Evolutionary conservation across 2,329 filamentous ascomycete genomes (phyloP).

Genomic region (Colletotrichum truncatum): DNA sequence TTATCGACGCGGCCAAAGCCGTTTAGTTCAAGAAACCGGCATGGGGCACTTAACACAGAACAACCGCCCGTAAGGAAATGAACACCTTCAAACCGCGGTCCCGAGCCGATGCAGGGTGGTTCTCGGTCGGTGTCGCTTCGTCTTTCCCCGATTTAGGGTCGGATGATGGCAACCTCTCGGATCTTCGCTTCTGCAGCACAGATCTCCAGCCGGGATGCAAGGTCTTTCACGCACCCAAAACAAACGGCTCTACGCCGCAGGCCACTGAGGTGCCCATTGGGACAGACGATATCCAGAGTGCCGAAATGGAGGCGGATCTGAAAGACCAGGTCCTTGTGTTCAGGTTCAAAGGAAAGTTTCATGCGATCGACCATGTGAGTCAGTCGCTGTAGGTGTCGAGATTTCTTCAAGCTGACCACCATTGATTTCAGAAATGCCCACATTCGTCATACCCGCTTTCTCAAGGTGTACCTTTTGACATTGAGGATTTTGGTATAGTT

Average conservation of each 20-base stretch:
- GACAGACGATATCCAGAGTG: slow-evolving; percentile 39
- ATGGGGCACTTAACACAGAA: no score
- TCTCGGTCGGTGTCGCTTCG: slow-evolving; percentile 62
- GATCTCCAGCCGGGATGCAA: slow-evolving; percentile 65
- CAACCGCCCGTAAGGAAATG: no score
- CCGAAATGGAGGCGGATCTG: slow-evolving; percentile 46
- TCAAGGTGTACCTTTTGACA: slow-evolving; percentile 70
- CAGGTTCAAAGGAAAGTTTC: slow-evolving; percentile 68
- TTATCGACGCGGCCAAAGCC: neutral
- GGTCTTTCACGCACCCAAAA: slow-evolving; percentile 60
- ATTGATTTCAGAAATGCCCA: slow-evolving; percentile 64
- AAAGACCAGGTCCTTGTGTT: slow-evolving; percentile 73
- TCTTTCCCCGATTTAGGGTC: slow-evolving; percentile 62
- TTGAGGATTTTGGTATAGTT: slow-evolving; percentile 75
- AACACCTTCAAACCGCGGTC: slow-evolving; percentile 35
- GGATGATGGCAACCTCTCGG: slow-evolving; percentile 47
- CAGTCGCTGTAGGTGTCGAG: neutral
- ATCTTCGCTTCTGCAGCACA: slow-evolving; percentile 49
- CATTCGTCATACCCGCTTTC: slow-evolving; percentile 75
- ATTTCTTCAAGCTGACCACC: neutral
- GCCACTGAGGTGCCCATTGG: slow-evolving; percentile 47
- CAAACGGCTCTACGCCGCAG: slow-evolving; percentile 41
- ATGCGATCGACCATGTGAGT: slow-evolving; percentile 74
- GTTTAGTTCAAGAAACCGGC: no score
- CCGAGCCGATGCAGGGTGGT: slow-evolving; percentile 53